These are phyloP conservation scores for Zymoseptoria tritici DNA, from an alignment of 2,329 filamentous ascomycete species.

Conservation along the genomic window DNA sequence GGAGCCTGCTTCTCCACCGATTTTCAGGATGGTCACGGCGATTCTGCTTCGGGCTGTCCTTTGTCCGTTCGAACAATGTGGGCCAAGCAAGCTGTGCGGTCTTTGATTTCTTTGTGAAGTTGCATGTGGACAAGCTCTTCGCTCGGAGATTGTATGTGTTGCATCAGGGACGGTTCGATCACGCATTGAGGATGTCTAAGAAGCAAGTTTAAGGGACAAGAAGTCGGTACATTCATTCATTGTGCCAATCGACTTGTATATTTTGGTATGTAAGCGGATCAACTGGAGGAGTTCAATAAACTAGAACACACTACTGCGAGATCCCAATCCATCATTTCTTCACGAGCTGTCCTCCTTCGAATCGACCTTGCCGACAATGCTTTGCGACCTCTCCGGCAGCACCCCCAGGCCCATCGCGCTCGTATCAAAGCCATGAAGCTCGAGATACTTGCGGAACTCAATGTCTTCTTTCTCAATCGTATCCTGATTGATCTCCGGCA, in stretches of 20 bases:
- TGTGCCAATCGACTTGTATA: background rate
- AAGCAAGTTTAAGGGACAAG: background rate
- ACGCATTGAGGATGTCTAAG: background rate
- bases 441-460: slow-evolving; percentile 66
- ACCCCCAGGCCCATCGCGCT: slow-evolving; percentile 21
- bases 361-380: background rate
- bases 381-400: slow-evolving; percentile 3
- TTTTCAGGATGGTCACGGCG: background rate
- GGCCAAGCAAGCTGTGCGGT: background rate
- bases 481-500: slow-evolving; percentile 74
- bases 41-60: background rate
- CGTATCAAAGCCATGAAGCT: slow-evolving; percentile 67
- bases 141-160: background rate
- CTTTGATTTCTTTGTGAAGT: background rate
- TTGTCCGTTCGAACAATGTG: background rate
- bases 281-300: background rate
- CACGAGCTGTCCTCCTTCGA: background rate
- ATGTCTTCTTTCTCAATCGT: slow-evolving; percentile 73
- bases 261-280: background rate
- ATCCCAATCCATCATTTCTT: background rate
- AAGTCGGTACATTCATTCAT: too few species aligned
- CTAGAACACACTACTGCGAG: background rate
- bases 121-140: background rate
- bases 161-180: background rate
- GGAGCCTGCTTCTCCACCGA: background rate